Evolutionary conservation across 176 grass and related monocot genomes (phyloP), one percentile per base, ranked within the genome.

Genomic region (Miscanthus lutarioriparius): DNA sequence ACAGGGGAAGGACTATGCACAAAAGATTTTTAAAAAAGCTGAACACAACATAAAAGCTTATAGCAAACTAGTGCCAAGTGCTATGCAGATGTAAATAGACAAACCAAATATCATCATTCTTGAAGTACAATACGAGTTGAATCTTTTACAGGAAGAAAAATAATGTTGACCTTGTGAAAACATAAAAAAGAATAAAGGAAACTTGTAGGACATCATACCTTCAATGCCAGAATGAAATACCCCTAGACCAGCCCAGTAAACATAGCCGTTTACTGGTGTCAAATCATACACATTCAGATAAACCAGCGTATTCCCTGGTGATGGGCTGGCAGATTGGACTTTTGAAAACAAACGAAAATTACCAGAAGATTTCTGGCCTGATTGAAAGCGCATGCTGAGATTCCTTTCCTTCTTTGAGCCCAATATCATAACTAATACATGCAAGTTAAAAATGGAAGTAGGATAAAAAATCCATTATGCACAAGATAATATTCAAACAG

Each of bases 281-380:
- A 95, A 73, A 90, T 95, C 92, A 83, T 95, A 95, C 13, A 95
- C 90, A 58, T 92, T 95, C 27, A 95, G 87, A 86, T 92, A 92
- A 86, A 95, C 92, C 10, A 87, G 92, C 54, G 85, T 83, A 69
- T 85, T 43, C 70, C 87, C 89, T 15, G 77, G 67, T 44, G 87
- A 79, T 67, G 85, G 87, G 64, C 78, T 76, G 4, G 72, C 80
- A 20, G 83, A 72, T n/a, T 74, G 88, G 38, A 90, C 87, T 75
- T 95, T 90, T 10, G 84, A 86, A 85, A 95, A 95, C 85, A 90
- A 76, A 82, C 67, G 88, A 41, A 89, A 90, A 26, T 30, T 85
- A 13, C 26, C 77, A 15, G 82, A 67, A 77, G 87, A 69, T 90
- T 89, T 92, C 84, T 80, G 73, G 78, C 73, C 26, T 64, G 79